Conservation (phyloP, 192 early-diverging fungal genomes). For the Linderina pennispora region DNA sequence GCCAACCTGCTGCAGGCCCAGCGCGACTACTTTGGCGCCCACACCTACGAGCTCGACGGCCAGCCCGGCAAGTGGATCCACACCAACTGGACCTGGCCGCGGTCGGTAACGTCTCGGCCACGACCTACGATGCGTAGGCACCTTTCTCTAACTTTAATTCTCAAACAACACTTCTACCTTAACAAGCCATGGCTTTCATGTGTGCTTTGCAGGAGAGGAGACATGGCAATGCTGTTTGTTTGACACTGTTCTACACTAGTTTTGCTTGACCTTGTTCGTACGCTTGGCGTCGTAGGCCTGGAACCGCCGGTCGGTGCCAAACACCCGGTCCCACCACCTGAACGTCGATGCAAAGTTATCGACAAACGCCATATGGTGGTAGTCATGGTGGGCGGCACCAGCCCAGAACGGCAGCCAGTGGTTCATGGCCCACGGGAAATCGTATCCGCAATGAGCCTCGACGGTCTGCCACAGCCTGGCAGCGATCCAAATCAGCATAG, state of each 20-base stretch:
- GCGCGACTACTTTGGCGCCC: conserved; percentile 99
- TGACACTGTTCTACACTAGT: no score
- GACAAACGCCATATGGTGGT: conserved; percentile 64
- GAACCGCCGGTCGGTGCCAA: conserved; percentile 78
- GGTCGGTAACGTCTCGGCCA: conserved; percentile 74
- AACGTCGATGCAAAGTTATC: conserved; percentile 69
- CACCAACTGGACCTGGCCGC: conserved; percentile 98
- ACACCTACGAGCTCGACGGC: conserved; percentile 85
- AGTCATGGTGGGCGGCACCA: conserved; percentile 69
- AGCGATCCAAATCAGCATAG: conserved; percentile 63
- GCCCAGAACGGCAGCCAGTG: conserved; percentile 86
- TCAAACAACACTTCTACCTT: neutral
- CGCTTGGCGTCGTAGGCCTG: conserved; percentile 44
- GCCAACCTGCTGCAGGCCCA: conserved; percentile 97
- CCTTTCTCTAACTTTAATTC: neutral
- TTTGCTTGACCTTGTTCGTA: conserved; percentile 7
- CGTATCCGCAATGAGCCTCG: conserved; percentile 70
- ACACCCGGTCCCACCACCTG: conserved; percentile 84
- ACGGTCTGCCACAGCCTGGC: conserved; percentile 58
- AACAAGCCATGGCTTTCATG: no score
- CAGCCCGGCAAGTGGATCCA: conserved; percentile 73
- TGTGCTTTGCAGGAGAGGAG: no score
- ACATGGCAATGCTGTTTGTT: no score
- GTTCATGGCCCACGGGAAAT: conserved; percentile 79
- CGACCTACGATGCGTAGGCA: conserved; percentile 63